phyloP scores from a whole-genome alignment of 768 basidiomycete species.

The Macrolepiota albuminosa region DNA sequence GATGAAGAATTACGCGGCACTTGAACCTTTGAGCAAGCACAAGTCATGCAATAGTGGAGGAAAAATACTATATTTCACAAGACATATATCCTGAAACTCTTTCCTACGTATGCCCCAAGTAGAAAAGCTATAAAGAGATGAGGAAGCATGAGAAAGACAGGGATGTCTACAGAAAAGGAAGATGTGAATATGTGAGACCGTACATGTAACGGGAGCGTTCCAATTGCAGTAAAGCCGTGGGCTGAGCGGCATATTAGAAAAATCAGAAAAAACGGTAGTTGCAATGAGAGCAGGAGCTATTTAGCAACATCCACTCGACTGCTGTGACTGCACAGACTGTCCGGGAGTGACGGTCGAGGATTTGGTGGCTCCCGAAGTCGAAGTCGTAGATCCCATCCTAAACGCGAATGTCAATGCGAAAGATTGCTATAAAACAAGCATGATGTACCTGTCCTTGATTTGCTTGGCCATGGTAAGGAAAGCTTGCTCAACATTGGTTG shows the following conservation, averaged over 20 bases:
- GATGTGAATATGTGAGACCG: constrained; percentile 32
- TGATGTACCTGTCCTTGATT: constrained; percentile 79
- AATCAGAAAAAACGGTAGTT: neutral
- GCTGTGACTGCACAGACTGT: constrained; percentile 75
- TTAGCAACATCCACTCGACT: constrained; percentile 78
- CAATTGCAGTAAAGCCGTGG: constrained; percentile 13
- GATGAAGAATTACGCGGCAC: neutral
- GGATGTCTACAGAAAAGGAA: constrained; percentile 29
- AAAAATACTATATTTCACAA: constrained; percentile 19
- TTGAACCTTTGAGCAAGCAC: neutral
- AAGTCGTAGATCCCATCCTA: constrained; percentile 83
- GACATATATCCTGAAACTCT: constrained; percentile 14
- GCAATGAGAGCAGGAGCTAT: constrained; percentile 11
- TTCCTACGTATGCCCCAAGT: constrained; percentile 13
- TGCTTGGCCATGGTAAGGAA: constrained; percentile 99
- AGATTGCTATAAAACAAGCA: neutral
- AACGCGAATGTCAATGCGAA: neutral
- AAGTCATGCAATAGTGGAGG: constrained; percentile 4
- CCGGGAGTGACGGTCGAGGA: constrained; percentile 82
- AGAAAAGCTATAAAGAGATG: constrained; percentile 10
- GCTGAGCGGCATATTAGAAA: constrained; percentile 14
- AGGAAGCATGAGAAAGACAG: constrained; percentile 13
- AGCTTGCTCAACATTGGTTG: constrained; percentile 97
- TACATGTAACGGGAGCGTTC: constrained; percentile 26
- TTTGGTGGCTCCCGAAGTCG: constrained; percentile 71